Evolutionary conservation across 2,329 filamentous ascomycete species (phyloP), one percentile per base, ranked within the genome.

Genomic region (Fusarium algeriense): DNA sequence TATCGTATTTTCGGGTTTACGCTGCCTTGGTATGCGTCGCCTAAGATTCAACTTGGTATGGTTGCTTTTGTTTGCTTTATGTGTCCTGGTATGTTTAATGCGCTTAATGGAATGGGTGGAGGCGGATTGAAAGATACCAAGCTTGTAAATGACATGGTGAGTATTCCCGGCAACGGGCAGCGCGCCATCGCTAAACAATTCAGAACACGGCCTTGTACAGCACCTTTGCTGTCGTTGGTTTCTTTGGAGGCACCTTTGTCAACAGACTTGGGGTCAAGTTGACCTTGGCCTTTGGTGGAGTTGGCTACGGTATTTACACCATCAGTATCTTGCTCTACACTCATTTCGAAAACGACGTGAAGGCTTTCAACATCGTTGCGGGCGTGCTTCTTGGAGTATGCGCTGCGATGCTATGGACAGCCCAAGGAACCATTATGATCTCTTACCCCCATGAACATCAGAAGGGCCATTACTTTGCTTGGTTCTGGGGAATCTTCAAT

Each of bases 401-500:
- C 77, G 93, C 93, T 49, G 93, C 91, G 75, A 85, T 95, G 57
- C 85, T 96, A 20, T 96, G 93, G 93, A 92, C 91, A 17, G 93
- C 92, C 0, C 93, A 95, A 82, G 93, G 93, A 62, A 90, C 92
- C 54, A 93, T 95, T 77, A 95, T 95, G 91, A 95, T 97, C 88
- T 90, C 92, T 34, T 97, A 97, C 78, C 94, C 94, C 0, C 85
- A 88, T 20, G 95, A 97, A 81, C 82, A 89, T 28, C 88, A 90
- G 67, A 97, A 97, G 85, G 95, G 95, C 34, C 90, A 91, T 67
- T 97, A 94, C 81, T 97, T 97, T 79, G 92, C 92, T 61, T 91
- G 90, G 84, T 97, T 97, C 83, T 97, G 95, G 95, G 90, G 94
- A 77, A 97, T 97, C 76, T 97, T 97, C 85, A 97, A 97, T 80